A percentile compares a stretch with the other conserved stretches of the same genome.
These are phyloP conservation scores for Lumnitzera racemosa DNA, from an alignment of 345 rosid genomes.

Conservation along the genomic window DNA sequence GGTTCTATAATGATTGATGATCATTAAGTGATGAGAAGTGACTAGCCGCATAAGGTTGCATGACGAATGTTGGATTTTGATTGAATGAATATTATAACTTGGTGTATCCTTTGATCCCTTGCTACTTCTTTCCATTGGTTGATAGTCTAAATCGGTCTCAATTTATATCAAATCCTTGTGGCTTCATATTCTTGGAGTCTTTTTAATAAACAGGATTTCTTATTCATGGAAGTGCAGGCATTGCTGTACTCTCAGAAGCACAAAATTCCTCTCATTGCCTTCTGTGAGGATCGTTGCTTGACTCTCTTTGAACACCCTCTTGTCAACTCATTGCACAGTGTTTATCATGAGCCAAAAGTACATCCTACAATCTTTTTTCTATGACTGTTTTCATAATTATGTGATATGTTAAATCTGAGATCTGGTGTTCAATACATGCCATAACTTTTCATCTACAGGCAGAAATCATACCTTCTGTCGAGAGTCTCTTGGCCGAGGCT, in stretches of 20 bases:
- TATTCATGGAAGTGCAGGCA: constrained; percentile 37
- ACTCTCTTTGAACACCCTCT: constrained; percentile 80
- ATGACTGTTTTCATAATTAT: background rate
- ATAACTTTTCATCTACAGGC: constrained; percentile 41
- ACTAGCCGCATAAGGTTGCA: too few species aligned
- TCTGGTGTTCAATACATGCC: background rate
- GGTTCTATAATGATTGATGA: too few species aligned
- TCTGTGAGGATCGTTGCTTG: constrained; percentile 72
- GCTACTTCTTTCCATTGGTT: background rate
- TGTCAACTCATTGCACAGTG: constrained; percentile 63
- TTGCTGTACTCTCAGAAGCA: constrained; percentile 69
- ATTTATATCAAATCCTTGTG: too few species aligned
- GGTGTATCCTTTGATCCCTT: background rate
- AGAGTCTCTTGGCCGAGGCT: constrained; percentile 57
- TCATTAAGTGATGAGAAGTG: too few species aligned
- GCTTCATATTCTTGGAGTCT: too few species aligned
- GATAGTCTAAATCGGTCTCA: background rate
- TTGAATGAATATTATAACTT: constrained; percentile 1
- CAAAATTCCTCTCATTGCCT: constrained; percentile 84
- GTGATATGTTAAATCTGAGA: background rate
- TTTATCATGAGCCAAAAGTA: constrained; percentile 85
- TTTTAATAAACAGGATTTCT: background rate
- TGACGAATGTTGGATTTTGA: background rate
- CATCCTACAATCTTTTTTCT: constrained; percentile 2
- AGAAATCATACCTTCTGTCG: constrained; percentile 73